Evolutionary conservation across 108 stramenopile species (phyloP), one percentile per base, ranked within the genome.

Genomic region (Pseudonitzschia pungens): DNA sequence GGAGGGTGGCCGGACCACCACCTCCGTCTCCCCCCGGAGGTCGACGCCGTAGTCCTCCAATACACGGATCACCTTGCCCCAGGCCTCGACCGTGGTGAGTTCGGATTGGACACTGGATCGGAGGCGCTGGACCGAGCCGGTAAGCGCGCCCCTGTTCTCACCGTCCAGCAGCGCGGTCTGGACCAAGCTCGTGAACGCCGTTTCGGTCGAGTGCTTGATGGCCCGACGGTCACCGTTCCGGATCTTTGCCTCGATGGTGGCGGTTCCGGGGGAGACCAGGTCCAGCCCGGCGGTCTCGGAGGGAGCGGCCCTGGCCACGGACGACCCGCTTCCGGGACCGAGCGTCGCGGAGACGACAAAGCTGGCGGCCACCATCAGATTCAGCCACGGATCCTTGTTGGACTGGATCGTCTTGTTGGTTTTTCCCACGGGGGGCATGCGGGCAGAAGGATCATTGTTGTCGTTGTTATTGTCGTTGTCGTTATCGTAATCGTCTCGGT

Each of bases 381-480:
- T 62, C 60, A 31, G 32, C 29, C 29, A 33, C n/a, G 32, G 60
- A 20, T 55, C 54, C 22, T 2, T 26, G 21, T 24, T 26, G 54
- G 12, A 26, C 24, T 24, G 2, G 22, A 2, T 20, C 54, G 24
- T 55, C 26, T 55, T 55, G 5, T 21, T 55, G 54, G 12, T 1
- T 2, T 55, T 55, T n/a, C n/a, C n/a, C n/a, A n/a, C n/a, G n/a
- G n/a, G n/a, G n/a, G n/a, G n/a, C n/a, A n/a, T n/a, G n/a, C n/a
- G 21, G 36, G 6, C 4, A 6, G 36, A 6, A 36, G 4, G 36
- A 5, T 36, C 36, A 6, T 55, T 55, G 24, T 71, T 77, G 50
- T 77, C 65, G 36, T 50, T 63, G 33, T 77, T 71, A 54, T 71
- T 77, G 11, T 59, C 65, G 11, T 48, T 52, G 28, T 78, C 71